These are phyloP conservation scores for Papilionanthe hybrid DNA, from an alignment of 116 monocot species.

Conservation along the genomic window DNA sequence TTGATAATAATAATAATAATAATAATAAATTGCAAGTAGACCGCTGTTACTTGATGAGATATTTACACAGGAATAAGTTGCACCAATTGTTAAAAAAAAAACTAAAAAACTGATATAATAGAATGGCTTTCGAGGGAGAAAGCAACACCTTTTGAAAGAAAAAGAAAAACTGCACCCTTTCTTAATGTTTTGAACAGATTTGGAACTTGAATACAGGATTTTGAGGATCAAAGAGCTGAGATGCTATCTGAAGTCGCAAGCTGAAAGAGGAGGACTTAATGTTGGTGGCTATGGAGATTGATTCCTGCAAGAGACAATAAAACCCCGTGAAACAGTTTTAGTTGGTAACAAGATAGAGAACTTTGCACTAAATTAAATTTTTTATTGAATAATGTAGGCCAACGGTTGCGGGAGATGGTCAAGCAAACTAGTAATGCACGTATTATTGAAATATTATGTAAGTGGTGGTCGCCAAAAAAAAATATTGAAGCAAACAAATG, in stretches of 20 bases:
- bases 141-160: too few relatives aligned
- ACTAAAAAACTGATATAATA: neutral
- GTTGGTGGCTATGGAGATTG: conserved; percentile 35
- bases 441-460: neutral
- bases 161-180: too few relatives aligned
- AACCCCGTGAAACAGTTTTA: neutral
- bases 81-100: neutral
- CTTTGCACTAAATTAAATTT: neutral
- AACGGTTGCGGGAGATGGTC: neutral
- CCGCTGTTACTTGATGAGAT: conserved; percentile 9
- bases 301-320: conserved; percentile 14
- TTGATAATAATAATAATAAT: conserved; percentile 10
- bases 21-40: neutral
- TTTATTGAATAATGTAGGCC: neutral
- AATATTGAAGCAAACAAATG: neutral
- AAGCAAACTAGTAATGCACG: neutral
- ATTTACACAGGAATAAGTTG: conserved; percentile 26
- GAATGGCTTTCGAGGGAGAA: conserved; percentile 11
- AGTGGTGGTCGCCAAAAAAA: neutral
- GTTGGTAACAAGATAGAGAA: conserved; percentile 5
- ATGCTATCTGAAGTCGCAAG: conserved; percentile 28
- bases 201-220: conserved; percentile 17
- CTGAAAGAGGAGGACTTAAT: conserved; percentile 36
- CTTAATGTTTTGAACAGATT: too few relatives aligned
- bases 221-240: conserved; percentile 24